Conservation (phyloP, 2,329 filamentous ascomycete genomes). For the Tolypocladium sp. region DNA sequence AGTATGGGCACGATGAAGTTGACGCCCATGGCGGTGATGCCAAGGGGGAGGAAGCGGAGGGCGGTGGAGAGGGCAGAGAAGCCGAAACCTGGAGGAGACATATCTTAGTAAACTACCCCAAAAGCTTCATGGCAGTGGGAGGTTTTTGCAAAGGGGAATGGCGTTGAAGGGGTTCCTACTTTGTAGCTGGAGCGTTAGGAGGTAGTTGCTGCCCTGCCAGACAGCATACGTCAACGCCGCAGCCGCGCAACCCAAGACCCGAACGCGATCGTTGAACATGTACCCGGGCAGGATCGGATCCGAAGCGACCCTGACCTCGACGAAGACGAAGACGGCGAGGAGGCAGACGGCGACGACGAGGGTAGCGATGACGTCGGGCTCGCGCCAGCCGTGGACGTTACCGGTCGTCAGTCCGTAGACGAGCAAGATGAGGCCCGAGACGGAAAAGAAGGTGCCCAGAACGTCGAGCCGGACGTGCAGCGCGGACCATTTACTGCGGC, state of each 20-base stretch:
- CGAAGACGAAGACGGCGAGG: conserved; percentile 1
- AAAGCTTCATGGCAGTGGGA: too few species aligned
- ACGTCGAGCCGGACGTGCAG: conserved; percentile 1
- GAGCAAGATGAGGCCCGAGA: conserved; percentile 2
- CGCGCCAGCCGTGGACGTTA: conserved; percentile 3
- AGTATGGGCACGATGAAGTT: conserved; percentile 4
- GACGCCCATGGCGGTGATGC: conserved; percentile 6
- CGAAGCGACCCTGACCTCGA: conserved; percentile 1
- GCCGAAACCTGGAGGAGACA: conserved; percentile 1
- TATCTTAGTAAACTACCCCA: neutral
- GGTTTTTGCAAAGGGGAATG: neutral
- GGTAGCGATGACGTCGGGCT: conserved; percentile 2
- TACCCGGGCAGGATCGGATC: conserved; percentile 4
- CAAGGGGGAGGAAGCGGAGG: conserved; percentile 5
- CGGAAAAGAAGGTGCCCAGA: conserved; percentile 2
- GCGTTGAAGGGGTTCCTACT: neutral
- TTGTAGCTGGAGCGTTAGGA: conserved; percentile 6
- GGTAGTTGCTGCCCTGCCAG: conserved; percentile 6
- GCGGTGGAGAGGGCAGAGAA: conserved; percentile 5
- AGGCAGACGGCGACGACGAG: conserved; percentile 3
- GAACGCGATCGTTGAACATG: conserved; percentile 3
- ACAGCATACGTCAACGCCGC: conserved; percentile 6
- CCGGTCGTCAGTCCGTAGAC: conserved; percentile 4
- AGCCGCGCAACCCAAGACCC: conserved; percentile 3
- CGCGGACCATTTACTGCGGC: conserved; percentile 1